A percentile compares a stretch with the other conserved stretches of the same genome.
Conservation (phyloP, 2,329 filamentous ascomycete species). For the Sporothrix euskadiensis region DNA sequence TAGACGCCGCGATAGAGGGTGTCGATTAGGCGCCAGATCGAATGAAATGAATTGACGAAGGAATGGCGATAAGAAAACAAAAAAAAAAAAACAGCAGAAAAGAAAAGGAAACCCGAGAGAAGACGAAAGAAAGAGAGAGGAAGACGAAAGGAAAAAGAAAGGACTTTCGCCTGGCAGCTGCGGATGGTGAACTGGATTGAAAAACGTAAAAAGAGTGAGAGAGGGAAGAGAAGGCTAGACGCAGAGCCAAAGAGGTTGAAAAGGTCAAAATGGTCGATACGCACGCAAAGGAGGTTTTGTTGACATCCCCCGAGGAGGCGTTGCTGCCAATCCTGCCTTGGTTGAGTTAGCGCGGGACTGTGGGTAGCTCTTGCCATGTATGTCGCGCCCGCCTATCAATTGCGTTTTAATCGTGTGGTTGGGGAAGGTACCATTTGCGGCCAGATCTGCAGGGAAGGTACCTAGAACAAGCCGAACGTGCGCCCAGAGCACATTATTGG, state of each 20-base stretch:
- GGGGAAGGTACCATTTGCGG: slow-evolving; percentile 18
- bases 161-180: background rate
- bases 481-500: slow-evolving; percentile 4
- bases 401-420: slow-evolving; percentile 26
- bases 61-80: background rate
- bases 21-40: background rate
- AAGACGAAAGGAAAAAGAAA: slow-evolving; percentile 12
- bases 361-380: slow-evolving; percentile 27
- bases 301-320: slow-evolving; percentile 25
- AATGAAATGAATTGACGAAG: background rate
- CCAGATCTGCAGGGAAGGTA: slow-evolving; percentile 11
- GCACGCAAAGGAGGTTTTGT: slow-evolving; percentile 25
- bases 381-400: slow-evolving; percentile 20
- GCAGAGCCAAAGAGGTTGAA: background rate
- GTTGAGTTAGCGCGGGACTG: slow-evolving; percentile 21
- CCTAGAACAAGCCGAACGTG: background rate
- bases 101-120: background rate
- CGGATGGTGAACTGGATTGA: background rate
- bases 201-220: background rate
- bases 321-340: slow-evolving; percentile 24
- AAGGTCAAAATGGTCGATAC: slow-evolving; percentile 9
- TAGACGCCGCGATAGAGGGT: background rate
- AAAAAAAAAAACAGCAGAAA: background rate
- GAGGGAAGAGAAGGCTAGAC: slow-evolving; percentile 9
- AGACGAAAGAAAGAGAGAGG: background rate